A percentile compares a stretch with the other conserved stretches of the same genome.
phyloP scores from a whole-genome alignment of 139 green algal species.

The Marvania coccoides region DNA sequence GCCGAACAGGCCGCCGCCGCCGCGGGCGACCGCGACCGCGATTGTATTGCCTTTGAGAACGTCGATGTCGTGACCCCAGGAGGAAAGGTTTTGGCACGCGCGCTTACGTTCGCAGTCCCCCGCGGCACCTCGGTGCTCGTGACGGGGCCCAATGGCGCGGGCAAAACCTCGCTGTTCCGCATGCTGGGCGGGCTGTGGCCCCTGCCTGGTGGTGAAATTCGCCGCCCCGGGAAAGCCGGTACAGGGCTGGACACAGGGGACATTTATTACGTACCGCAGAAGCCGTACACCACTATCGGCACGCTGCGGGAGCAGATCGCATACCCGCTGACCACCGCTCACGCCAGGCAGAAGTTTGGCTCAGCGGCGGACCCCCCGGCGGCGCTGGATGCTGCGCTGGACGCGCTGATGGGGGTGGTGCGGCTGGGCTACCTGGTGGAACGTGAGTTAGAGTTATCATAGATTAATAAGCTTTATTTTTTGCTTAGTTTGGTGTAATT shows the following conservation, averaged over 20 bases:
- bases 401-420: slow-evolving; percentile 42
- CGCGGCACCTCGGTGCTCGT: slow-evolving; percentile 41
- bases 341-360: slow-evolving; percentile 7
- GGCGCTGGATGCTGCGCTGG: slow-evolving; percentile 36
- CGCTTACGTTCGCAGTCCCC: slow-evolving; percentile 33
- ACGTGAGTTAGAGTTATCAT: too few species aligned
- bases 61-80: slow-evolving; percentile 46
- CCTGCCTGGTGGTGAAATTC: slow-evolving; percentile 24
- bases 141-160: slow-evolving; percentile 47
- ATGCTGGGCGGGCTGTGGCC: slow-evolving; percentile 57
- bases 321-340: slow-evolving; percentile 40
- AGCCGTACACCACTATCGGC: slow-evolving; percentile 57
- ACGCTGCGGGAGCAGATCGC: slow-evolving; percentile 50
- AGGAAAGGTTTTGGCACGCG: slow-evolving; percentile 37
- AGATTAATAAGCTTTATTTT: too few species aligned
- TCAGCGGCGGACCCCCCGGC: not conserved
- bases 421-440: slow-evolving; percentile 53
- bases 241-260: slow-evolving; percentile 3
- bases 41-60: slow-evolving; percentile 11
- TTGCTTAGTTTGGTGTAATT: too few species aligned
- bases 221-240: slow-evolving; percentile 1
- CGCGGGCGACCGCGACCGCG: not conserved
- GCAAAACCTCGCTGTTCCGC: slow-evolving; percentile 46
- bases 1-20: not conserved
- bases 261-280: slow-evolving; percentile 59